These are phyloP conservation scores for Canna indica DNA, from an alignment of 176 grass and related monocot genomes.

Conservation along the genomic window DNA sequence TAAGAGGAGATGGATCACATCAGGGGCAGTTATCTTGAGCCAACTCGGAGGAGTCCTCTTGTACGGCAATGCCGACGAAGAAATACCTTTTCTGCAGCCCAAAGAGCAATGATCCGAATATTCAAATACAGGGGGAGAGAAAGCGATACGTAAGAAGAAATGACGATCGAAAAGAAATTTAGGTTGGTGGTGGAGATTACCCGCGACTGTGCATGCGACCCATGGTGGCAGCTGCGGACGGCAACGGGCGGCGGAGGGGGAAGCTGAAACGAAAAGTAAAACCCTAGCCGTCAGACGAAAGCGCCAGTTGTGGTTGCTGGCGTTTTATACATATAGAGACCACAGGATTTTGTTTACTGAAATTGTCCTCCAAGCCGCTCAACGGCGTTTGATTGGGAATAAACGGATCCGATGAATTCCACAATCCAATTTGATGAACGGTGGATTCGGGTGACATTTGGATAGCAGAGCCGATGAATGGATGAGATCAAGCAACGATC, in stretches of 20 bases:
- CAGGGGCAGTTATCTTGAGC: conserved; percentile 2
- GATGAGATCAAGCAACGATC: too few relatives aligned
- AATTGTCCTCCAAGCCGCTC: not conserved
- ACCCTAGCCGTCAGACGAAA: not conserved
- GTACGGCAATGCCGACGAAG: conserved; percentile 9
- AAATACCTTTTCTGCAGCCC: conserved; percentile 10
- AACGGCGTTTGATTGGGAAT: not conserved
- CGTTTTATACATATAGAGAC: not conserved
- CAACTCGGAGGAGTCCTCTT: conserved; percentile 17
- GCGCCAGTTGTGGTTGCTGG: not conserved
- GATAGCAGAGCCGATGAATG: too few relatives aligned
- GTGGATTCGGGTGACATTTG: not conserved
- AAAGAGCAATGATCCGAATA: not conserved
- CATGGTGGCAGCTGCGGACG: not conserved
- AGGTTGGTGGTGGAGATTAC: not conserved
- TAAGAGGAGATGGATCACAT: not conserved
- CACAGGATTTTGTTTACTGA: not conserved
- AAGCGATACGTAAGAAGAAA: not conserved
- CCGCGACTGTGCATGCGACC: conserved; percentile 20
- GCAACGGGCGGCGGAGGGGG: not conserved
- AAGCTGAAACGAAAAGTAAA: not conserved
- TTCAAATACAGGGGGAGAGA: not conserved
- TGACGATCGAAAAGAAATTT: not conserved
- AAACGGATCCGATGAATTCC: not conserved
- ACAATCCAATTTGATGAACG: not conserved